phyloP scores from a whole-genome alignment of 768 basidiomycete species.

The Leccinellum albellum region DNA sequence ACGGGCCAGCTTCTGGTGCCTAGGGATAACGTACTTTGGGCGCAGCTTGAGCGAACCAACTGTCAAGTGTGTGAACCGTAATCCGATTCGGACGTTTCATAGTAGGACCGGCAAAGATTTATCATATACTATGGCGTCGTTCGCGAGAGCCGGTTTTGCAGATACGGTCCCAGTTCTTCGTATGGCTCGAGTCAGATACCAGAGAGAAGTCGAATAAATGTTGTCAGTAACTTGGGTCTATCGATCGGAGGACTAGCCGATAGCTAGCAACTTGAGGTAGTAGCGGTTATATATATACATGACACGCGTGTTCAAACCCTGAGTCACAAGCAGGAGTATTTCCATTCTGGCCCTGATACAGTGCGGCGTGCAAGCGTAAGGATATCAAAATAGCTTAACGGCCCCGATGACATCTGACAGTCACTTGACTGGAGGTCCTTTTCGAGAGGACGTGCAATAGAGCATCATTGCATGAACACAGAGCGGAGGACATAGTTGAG shows the following conservation, averaged over 20 bases:
- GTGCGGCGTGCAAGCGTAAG: neutral
- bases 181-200: neutral
- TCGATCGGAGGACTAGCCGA: too few relatives aligned
- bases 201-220: neutral
- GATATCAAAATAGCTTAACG: neutral
- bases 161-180: too few relatives aligned
- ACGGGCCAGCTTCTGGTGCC: too few relatives aligned
- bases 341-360: constrained; percentile 9
- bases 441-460: neutral
- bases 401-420: too few relatives aligned
- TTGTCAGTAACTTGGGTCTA: too few relatives aligned
- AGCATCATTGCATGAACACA: too few relatives aligned
- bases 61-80: neutral
- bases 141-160: neutral
- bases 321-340: constrained; percentile 9
- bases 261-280: too few relatives aligned
- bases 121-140: neutral
- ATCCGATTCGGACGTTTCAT: neutral
- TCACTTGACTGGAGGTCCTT: too few relatives aligned
- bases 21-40: neutral
- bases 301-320: constrained; percentile 4
- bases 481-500: too few relatives aligned
- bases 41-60: neutral
- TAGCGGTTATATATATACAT: neutral
- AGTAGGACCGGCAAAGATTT: neutral